Conservation (phyloP, 805 yeast species). For the Starmerella floris region DNA sequence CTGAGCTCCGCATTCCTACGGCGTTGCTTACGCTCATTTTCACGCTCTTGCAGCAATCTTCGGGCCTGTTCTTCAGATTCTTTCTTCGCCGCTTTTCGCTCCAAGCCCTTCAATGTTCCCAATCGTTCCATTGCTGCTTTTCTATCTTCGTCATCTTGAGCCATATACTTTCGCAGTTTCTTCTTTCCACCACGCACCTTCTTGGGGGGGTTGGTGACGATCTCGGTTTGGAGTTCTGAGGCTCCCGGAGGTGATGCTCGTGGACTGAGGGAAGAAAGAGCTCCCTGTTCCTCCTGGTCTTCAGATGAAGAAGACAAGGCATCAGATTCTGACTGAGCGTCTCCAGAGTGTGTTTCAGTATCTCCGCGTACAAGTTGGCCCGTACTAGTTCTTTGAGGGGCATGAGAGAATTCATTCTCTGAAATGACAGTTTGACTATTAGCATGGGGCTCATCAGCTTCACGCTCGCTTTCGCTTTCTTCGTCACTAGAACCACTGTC, state of each 20-base stretch:
- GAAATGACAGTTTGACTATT: background rate
- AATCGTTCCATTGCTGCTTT: slow-evolving; percentile 59
- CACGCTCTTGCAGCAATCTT: slow-evolving; percentile 27
- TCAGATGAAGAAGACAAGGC: background rate
- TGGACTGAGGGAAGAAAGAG: background rate
- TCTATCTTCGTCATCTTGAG: slow-evolving; percentile 86
- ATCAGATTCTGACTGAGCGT: no score
- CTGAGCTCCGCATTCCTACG: slow-evolving; percentile 35
- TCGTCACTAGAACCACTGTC: background rate
- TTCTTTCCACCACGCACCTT: slow-evolving; percentile 71
- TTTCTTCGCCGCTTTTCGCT: slow-evolving; percentile 29
- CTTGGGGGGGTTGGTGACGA: slow-evolving; percentile 1
- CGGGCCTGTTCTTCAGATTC: slow-evolving; percentile 29
- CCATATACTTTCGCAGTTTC: slow-evolving; percentile 68
- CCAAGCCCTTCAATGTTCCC: slow-evolving; percentile 61
- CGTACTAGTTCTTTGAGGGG: background rate
- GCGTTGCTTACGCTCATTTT: slow-evolving; percentile 30
- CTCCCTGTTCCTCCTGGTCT: background rate
- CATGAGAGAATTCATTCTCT: background rate
- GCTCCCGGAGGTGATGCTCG: background rate
- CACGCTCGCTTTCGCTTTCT: slow-evolving; percentile 12
- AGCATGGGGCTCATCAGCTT: slow-evolving; percentile 14
- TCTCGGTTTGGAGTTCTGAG: background rate
- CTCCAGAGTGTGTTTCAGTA: background rate
- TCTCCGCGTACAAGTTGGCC: background rate